Evolutionary conservation across 2,329 filamentous ascomycete species (phyloP), one percentile per base, ranked within the genome.

Genomic region (Chrysosporium queenslandicum): DNA sequence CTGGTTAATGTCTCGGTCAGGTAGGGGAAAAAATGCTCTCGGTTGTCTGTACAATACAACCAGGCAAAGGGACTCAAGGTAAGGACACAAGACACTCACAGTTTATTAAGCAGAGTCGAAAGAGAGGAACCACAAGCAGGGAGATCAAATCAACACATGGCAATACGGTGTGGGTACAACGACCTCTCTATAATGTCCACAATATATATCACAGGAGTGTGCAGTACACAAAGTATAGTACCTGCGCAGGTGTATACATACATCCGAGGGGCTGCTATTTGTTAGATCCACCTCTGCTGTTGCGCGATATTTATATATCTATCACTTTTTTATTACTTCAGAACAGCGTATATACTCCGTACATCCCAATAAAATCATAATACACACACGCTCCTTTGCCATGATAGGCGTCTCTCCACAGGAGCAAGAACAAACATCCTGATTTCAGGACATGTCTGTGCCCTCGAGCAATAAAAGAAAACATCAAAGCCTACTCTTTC

Each of bases 81-180:
- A 9, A 5, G 29, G 16, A 4, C 16, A 34, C 8, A 8, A 34
- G 27, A 34, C 29, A 36, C n/a, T 4, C 9, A 46, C 18, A 9
- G 39, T 9, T 29, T 9, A 29, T 39, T 39, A 36, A 36, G 27
- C 12, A 8, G 32, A 46, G 29, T 4, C 25, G n/a, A n/a, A 46
- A 36, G 18, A 20, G 29, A 29, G 29, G 45, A 47, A 46, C 43
- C 6, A 12, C 29, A 29, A 18, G n/a, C 43, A 43, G 11, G 16
- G 32, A 47, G n/a, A 37, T 47, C 30, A 37, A n/a, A 41, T 41
- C 46, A 41, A 41, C 46, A 49, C 46, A 49, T 49, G 46, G 46
- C 46, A 18, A 21, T 20, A 23, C 34, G 30, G 23, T 40, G 46
- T 49, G 46, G 46, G 46, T 49, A 49, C 46, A 49, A 49, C 46